Evolutionary conservation across 2,329 filamentous ascomycete genomes (phyloP).

Genomic region (Apiospora sp.): DNA sequence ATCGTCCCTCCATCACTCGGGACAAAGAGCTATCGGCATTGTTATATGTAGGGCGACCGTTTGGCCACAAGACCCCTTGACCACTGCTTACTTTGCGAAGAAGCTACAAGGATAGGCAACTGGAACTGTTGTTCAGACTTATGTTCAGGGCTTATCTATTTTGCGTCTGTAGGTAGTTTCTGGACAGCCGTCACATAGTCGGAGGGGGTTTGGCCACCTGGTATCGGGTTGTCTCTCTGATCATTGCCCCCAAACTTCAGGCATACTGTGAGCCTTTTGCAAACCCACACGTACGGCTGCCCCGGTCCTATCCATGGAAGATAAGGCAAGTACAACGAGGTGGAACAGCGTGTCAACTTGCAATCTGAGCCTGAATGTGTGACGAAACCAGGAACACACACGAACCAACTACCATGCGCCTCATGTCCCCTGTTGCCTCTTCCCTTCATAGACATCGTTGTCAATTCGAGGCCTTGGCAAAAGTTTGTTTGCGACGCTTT

Average conservation of each 20-base stretch:
- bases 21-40: too few species aligned
- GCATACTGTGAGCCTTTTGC: neutral
- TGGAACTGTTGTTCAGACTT: slow-evolving; percentile 8
- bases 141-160: slow-evolving; percentile 5
- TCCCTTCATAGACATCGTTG: slow-evolving; percentile 3
- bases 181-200: neutral
- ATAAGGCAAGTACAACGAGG: neutral
- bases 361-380: neutral
- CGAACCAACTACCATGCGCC: neutral
- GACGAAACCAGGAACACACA: slow-evolving; percentile 6
- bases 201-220: neutral
- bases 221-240: neutral
- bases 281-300: neutral
- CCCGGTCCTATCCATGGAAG: neutral
- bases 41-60: neutral
- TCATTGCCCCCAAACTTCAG: neutral
- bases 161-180: neutral
- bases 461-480: neutral
- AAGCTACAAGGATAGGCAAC: neutral
- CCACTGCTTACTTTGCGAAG: too few species aligned
- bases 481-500: neutral
- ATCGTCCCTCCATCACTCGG: neutral
- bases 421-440: neutral
- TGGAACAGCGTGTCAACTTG: neutral
- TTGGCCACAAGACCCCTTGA: neutral